Evolutionary conservation across 2,329 filamentous ascomycete species (phyloP), one percentile per base, ranked within the genome.

Genomic region (Arthrinium phaeospermum): DNA sequence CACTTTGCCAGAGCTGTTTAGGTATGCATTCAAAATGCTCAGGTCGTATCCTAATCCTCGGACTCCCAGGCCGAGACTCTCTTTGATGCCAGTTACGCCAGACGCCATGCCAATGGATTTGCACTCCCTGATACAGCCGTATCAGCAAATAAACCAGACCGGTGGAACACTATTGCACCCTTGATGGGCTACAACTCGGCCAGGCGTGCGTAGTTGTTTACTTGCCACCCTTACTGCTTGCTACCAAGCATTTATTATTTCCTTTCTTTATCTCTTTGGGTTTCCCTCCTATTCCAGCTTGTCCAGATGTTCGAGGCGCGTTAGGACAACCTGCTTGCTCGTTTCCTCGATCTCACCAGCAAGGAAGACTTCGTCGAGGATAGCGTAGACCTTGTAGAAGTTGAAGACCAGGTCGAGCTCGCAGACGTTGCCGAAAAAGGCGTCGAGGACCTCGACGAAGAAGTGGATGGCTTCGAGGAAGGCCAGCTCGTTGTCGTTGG

Each of bases 321-420:
- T 98, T 79, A 99, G 85, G 24, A 99, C 96, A 45, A 98, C 96
- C 84, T 98, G 96, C 84, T 98, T 99, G 82, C 94, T 98, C 74
- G 96, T 98, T 89, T 99, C 96, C 85, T 99, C 95, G 74, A 99
- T 98, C 88, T 99, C 96, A 24, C 96, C 96, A 0, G 96, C 96
- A 74, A 99, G 85, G 82, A 99, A 99, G 27, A 99, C 96, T 86
- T 99, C 96, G 81, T 99, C 96, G 41, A 99, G 91, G 75, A 99
- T 99, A 68, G 96, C 96, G 84, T 99, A 99, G 75, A 99, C 96
- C 85, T 93, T 93, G 84, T 93, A 93, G 78, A 93, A 93, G 85
- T 93, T 93, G 85, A 93, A 93, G 76, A 93, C 91, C 81, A 99
- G 86, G 85, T 99, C 96, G 82, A 99, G 88, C 87, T 99, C 96